phyloP scores from a whole-genome alignment of 805 yeast species.

The Cyberlindnera maclurae region DNA sequence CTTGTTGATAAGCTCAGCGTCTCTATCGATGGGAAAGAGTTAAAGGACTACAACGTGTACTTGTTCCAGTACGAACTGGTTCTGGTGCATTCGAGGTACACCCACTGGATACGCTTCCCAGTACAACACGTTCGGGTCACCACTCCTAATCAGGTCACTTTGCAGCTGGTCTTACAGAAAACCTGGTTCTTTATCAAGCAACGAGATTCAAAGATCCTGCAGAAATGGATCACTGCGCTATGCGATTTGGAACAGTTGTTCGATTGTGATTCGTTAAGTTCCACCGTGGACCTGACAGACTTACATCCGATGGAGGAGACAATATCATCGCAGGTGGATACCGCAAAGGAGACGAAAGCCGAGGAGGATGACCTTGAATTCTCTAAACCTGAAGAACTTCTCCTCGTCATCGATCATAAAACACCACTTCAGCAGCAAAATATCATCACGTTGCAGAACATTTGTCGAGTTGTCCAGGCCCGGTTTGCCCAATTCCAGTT shows the following conservation, averaged over 20 bases:
- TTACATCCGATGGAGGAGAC: neutral
- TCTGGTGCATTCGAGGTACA: conserved; percentile 9
- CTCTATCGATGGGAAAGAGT: conserved; percentile 21
- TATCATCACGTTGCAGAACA: conserved; percentile 15
- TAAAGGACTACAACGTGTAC: conserved; percentile 25
- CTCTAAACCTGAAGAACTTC: conserved; percentile 4
- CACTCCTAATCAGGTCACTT: conserved; percentile 19
- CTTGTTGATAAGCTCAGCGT: conserved; percentile 29
- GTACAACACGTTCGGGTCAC: conserved; percentile 8
- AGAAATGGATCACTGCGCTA: conserved; percentile 36
- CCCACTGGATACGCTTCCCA: conserved; percentile 4
- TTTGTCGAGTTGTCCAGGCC: conserved; percentile 13
- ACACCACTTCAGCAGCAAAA: conserved; percentile 3
- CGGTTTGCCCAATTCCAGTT: conserved; percentile 11
- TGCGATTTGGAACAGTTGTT: conserved; percentile 28
- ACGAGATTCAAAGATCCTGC: conserved; percentile 25
- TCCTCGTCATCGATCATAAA: conserved; percentile 15
- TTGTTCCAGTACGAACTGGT: conserved; percentile 25
- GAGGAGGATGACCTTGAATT: conserved; percentile 12
- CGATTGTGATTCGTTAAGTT: conserved; percentile 24
- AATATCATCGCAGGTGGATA: neutral
- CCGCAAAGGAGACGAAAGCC: neutral
- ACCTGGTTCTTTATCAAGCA: conserved; percentile 19
- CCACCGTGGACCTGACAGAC: conserved; percentile 22
- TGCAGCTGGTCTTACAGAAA: conserved; percentile 13